Percentiles rank a stretch among this genome's conserved stretches.
Evolutionary conservation across 192 early-diverging fungal species (phyloP).

Genomic region (Geranomyces michiganensis): DNA sequence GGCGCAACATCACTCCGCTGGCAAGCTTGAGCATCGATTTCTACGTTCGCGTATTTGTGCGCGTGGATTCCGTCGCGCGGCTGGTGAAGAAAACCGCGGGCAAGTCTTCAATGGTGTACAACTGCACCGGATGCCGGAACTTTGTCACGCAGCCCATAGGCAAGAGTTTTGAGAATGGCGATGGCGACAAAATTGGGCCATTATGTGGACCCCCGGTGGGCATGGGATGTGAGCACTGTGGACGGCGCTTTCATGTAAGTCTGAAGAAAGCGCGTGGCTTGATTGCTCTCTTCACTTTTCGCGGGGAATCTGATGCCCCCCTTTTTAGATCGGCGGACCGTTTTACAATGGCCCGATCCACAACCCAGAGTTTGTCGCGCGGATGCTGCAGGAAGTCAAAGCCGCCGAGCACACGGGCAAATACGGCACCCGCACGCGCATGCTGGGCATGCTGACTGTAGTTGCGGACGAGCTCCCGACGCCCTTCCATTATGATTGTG

Average conservation of each 20-base stretch:
- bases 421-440: conserved; percentile 83
- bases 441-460: conserved; percentile 95
- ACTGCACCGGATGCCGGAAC: conserved; percentile 81
- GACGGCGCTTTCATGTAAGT: conserved; percentile 66
- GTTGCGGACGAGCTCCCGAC: conserved; percentile 69
- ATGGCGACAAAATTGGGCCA: conserved; percentile 64
- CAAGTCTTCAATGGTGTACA: conserved; percentile 81
- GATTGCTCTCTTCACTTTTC: background rate
- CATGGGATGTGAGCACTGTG: conserved; percentile 74
- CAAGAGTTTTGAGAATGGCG: conserved; percentile 55
- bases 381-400: conserved; percentile 79
- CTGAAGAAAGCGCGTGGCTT: background rate
- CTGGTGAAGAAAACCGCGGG: conserved; percentile 76
- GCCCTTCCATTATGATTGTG: conserved; percentile 83
- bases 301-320: background rate
- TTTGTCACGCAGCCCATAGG: conserved; percentile 78
- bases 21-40: conserved; percentile 96
- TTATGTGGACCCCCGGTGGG: conserved; percentile 64
- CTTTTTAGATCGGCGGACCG: conserved; percentile 82
- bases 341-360: conserved; percentile 87
- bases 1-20: conserved; percentile 83
- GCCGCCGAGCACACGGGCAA: conserved; percentile 41
- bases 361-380: conserved; percentile 76
- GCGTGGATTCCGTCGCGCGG: conserved; percentile 73
- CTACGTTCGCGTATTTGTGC: conserved; percentile 95